Evolutionary conservation across 148 eudicot species (phyloP).

Genomic region (Amaranthus hypochondriacus): DNA sequence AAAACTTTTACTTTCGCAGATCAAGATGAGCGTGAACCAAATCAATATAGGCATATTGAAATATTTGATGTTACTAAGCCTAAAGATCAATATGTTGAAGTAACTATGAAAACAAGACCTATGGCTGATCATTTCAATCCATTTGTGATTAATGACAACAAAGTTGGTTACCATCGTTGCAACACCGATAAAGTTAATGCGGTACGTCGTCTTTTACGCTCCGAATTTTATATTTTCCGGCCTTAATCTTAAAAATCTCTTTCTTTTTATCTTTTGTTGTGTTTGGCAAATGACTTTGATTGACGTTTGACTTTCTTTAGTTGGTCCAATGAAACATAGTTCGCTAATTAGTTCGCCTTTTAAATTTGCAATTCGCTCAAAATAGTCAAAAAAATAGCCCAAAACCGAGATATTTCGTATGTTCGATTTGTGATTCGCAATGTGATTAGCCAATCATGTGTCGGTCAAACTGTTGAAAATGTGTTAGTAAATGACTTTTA

Average conservation of each 20-base stretch:
- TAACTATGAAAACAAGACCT: slow-evolving; percentile 1
- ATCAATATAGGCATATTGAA: slow-evolving; percentile 23
- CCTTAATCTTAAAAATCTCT: not conserved
- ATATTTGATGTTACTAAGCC: not conserved
- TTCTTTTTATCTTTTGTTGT: not conserved
- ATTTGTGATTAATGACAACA: not conserved
- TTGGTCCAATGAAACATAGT: not conserved
- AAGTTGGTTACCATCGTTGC: slow-evolving; percentile 20
- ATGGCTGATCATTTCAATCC: slow-evolving; percentile 24
- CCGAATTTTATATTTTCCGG: not conserved
- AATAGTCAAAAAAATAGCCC: too few species aligned
- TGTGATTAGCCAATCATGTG: too few species aligned
- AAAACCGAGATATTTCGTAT: too few species aligned
- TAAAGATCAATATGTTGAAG: not conserved
- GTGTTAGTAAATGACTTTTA: too few species aligned
- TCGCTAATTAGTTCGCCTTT: not conserved
- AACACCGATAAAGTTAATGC: slow-evolving; percentile 10
- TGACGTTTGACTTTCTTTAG: too few species aligned
- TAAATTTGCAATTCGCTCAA: too few species aligned
- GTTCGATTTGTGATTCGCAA: too few species aligned
- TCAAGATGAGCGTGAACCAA: slow-evolving; percentile 5
- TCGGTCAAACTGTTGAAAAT: too few species aligned
- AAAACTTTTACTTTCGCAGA: not conserved
- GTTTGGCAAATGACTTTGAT: not conserved
- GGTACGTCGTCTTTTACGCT: not conserved